Base-by-base conservation (phyloP, 345 rosid species). In the Syzygium jambos region DNA sequence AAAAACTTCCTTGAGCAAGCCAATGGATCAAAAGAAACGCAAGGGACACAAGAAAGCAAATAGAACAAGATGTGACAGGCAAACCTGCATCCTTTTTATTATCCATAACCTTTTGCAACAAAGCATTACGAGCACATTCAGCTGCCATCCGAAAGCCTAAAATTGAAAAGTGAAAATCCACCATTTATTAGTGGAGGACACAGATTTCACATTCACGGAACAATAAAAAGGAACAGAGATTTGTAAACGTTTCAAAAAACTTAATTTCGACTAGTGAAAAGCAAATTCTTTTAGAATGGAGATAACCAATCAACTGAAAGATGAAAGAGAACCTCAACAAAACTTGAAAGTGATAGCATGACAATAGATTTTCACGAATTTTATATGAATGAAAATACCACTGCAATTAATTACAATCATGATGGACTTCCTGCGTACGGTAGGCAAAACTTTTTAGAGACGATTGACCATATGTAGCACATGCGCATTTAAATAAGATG, bases 71-170 rank as follows among this genome's bases (percentile, higher is more conserved):
- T 23, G 51, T 5, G 23, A 82, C n/a, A 87, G 73, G 46, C 55
- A 17, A 52, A 98, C 99, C 99, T 92, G 94, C 91, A 89, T 98
- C 84, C 52, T 91, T 94, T 91, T 96, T 98, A 90, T 98, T 96
- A 90, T 96, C 97, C 84, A 91, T 90, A 25, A 94, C 98, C 90
- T 92, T 94, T 90, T 87, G 90, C 90, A 94, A 88, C 90, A 98
- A 86, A 82, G 98, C 98, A 89, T 92, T 87, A 68, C 93, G 95
- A 86, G 99, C 99, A 90, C 99, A 95, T 90, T 98, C 98, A 25
- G 98, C 95, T 38, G 99, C 99, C 99, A 98, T 95, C 73, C 98
- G 92, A 68, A 88, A 98, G 86, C 99, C 99, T 97, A 73, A 73
- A 38, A 38, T 73, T 89, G 17, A 54, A 91, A 86, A 90, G 88